Conservation (phyloP, 345 rosid species). For the Barbarea vulgaris region DNA sequence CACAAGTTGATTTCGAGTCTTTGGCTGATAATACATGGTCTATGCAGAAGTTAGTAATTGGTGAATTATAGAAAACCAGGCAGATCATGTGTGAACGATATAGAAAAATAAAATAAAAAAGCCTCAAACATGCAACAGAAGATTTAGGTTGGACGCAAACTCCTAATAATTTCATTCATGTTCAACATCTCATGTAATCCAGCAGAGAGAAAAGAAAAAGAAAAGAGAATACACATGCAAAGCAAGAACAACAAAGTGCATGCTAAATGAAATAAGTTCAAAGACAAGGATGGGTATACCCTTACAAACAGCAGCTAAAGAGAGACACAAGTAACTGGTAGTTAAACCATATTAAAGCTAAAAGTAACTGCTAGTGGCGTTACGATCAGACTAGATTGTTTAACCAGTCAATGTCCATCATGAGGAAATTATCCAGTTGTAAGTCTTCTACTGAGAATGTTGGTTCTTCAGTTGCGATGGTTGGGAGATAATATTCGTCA, state of each 20-base stretch:
- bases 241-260: constrained; percentile 27
- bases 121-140: constrained; percentile 18
- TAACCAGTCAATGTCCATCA: constrained; percentile 47
- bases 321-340: constrained; percentile 16
- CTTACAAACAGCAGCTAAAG: constrained; percentile 19
- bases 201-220: neutral
- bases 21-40: neutral
- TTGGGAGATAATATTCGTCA: constrained; percentile 34
- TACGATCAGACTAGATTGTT: constrained; percentile 39
- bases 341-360: constrained; percentile 24
- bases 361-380: constrained; percentile 7
- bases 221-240: constrained; percentile 12
- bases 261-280: constrained; percentile 20
- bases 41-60: neutral
- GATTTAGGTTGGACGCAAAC: constrained; percentile 17
- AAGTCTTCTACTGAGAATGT: constrained; percentile 39
- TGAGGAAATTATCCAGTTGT: constrained; percentile 46
- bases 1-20: constrained; percentile 2
- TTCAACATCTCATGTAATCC: constrained; percentile 24
- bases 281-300: constrained; percentile 23
- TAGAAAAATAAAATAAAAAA: neutral
- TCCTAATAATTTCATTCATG: constrained; percentile 28
- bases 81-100: constrained; percentile 15
- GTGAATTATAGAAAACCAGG: constrained; percentile 1
- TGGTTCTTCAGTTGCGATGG: constrained; percentile 14